Conservation (phyloP, 352 stramenopile genomes). For the Phytophthora cactorum region DNA sequence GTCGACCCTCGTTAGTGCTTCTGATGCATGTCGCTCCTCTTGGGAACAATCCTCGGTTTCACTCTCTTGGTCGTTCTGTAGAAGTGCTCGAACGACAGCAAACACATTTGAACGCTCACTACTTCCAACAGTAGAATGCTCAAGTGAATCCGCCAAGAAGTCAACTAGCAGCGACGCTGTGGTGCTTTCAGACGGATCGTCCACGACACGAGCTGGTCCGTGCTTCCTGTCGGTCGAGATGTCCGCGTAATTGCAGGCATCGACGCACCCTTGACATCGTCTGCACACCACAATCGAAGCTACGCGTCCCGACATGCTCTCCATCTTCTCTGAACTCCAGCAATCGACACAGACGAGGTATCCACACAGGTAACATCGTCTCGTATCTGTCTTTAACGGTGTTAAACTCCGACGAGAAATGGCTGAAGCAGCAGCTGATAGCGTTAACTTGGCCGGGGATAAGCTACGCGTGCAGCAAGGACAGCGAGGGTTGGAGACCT, state of each 20-base stretch:
- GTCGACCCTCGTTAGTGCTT: conserved; percentile 9
- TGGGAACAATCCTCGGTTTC: not conserved
- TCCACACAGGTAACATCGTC: conserved; percentile 37
- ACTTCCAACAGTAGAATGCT: conserved; percentile 14
- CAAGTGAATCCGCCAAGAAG: conserved; percentile 22
- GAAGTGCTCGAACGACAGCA: conserved; percentile 13
- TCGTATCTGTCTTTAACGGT: conserved; percentile 13
- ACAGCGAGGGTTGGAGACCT: conserved; percentile 49
- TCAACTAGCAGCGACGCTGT: conserved; percentile 20
- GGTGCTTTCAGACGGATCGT: conserved; percentile 8
- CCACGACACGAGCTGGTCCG: conserved; percentile 18
- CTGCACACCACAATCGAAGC: conserved; percentile 27
- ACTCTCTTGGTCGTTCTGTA: conserved; percentile 13
- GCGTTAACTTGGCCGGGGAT: conserved; percentile 22
- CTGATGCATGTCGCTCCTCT: not conserved
- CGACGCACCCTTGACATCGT: conserved; percentile 27
- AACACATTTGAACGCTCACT: conserved; percentile 37
- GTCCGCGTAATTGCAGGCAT: conserved; percentile 37
- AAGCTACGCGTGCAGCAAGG: conserved; percentile 55
- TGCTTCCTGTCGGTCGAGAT: conserved; percentile 34
- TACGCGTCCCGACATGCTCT: conserved; percentile 25
- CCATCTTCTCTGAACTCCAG: conserved; percentile 30
- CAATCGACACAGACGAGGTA: conserved; percentile 39
- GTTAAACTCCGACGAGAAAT: conserved; percentile 13
- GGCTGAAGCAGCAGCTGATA: conserved; percentile 14